Evolutionary conservation across 2,329 filamentous ascomycete species (phyloP), one percentile per base, ranked within the genome.

Genomic region (Alternaria burnsii): DNA sequence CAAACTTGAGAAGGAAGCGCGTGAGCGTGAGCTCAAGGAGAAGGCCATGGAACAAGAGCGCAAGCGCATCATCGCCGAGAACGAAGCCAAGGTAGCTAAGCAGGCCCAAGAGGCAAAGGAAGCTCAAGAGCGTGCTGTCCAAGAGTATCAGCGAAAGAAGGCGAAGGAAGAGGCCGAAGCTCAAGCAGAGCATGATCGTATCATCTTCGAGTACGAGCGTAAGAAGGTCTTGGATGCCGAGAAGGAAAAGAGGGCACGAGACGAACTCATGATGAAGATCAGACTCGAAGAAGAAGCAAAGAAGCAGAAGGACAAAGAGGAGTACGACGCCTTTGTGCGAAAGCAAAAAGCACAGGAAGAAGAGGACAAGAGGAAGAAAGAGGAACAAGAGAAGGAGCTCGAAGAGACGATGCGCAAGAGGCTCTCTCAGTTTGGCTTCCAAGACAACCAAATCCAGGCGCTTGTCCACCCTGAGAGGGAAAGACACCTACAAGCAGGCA

Each of bases 401-500:
- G 81, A 83, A 50, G 75, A 77, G 16, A 72, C 76, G 36, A 83
- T 84, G 81, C 78, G 79, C 58, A 79, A 80, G 59, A 76, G 79
- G 5, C 74, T 84, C 4, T 71, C 76, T 26, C 76, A 80, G 54
- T 77, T 80, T 16, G 82, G 82, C 47, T 83, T 82, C 65, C 78
- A 82, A 42, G 78, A 82, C 52, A 79, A 81, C 59, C 80, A 82
- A 60, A 84, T 84, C 62, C 80, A 84, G 44, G 78, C 78, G 36
- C 80, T 84, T 66, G 75, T 84, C 47, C 78, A 82, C 58, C 80
- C 82, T 14, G 80, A 83, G 65, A 82, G 82, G 66, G 75, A 74
- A 34, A 75, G 77, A 61, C 75, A 81, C 36, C 64, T 79, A 24
- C 74, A 75, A 32, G 72, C 71, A 20, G 78, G 78, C 52, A 62